These are phyloP conservation scores for Fusarium chaquense DNA, from an alignment of 2,329 filamentous ascomycete species.

Conservation along the genomic window DNA sequence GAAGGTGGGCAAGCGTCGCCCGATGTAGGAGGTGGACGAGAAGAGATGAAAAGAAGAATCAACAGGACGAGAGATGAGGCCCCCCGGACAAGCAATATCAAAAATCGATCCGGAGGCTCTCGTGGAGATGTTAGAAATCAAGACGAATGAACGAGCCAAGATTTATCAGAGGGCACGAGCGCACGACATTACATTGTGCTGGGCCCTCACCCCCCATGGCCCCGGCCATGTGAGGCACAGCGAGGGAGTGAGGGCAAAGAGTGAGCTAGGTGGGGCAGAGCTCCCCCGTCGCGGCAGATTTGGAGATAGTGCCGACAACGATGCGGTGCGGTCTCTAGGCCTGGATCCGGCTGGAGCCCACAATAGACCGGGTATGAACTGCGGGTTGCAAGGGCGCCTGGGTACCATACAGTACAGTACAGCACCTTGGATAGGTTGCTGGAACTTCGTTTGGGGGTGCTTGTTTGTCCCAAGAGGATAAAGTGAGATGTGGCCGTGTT, in stretches of 20 bases:
- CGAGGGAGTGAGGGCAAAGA: slow-evolving; percentile 45
- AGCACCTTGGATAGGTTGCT: slow-evolving; percentile 30
- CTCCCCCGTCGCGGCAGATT: slow-evolving; percentile 48
- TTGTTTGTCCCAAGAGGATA: slow-evolving; percentile 13
- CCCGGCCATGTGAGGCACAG: slow-evolving; percentile 46
- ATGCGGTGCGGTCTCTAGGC: slow-evolving; percentile 41
- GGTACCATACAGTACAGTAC: slow-evolving; percentile 17
- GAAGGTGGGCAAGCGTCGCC: slow-evolving; percentile 42
- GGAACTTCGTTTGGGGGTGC: slow-evolving; percentile 25
- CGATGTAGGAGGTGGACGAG: slow-evolving; percentile 35
- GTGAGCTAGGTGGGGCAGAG: slow-evolving; percentile 46
- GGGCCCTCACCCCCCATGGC: slow-evolving; percentile 45
- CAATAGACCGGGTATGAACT: slow-evolving; percentile 40
- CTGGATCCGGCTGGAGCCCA: slow-evolving; percentile 42
- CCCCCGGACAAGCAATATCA: slow-evolving; percentile 43
- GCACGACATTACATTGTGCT: slow-evolving; percentile 50
- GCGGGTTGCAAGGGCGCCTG: slow-evolving; percentile 36
- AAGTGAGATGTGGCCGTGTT: slow-evolving; percentile 35
- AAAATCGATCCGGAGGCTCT: slow-evolving; percentile 45
- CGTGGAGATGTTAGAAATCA: slow-evolving; percentile 46
- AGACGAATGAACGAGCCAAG: slow-evolving; percentile 48
- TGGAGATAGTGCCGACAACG: slow-evolving; percentile 49
- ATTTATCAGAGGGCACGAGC: slow-evolving; percentile 50
- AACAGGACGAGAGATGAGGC: slow-evolving; percentile 31
- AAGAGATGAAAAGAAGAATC: slow-evolving; percentile 35